Conservation (phyloP, 176 grass and related monocot genomes). For the Stipa capillata region DNA sequence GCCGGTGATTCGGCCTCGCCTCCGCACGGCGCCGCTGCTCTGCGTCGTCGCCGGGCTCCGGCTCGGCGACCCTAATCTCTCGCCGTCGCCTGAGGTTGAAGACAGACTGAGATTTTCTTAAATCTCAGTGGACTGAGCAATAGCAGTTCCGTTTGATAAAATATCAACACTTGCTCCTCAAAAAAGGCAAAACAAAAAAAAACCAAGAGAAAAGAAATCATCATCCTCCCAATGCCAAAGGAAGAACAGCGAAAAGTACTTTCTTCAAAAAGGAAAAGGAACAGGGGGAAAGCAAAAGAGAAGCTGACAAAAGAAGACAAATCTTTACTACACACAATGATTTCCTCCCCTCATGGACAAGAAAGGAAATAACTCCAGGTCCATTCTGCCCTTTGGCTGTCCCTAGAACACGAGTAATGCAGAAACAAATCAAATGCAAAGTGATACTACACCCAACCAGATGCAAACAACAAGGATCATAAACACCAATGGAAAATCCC, state of each 20-base stretch:
- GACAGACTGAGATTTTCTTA: too few species aligned
- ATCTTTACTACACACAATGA: neutral
- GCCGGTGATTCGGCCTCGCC: too few species aligned
- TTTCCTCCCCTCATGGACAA: neutral
- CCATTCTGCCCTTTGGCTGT: neutral
- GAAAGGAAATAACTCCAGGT: neutral
- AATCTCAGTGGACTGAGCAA: too few species aligned
- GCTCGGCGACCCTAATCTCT: too few species aligned
- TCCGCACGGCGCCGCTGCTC: too few species aligned
- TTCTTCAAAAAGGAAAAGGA: neutral
- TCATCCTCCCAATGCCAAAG: neutral
- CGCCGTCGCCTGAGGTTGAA: too few species aligned
- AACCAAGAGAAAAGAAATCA: neutral
- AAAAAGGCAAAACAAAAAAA: neutral
- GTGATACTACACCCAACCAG: neutral
- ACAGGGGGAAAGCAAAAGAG: neutral
- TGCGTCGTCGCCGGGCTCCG: too few species aligned
- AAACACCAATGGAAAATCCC: neutral
- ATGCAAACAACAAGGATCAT: neutral
- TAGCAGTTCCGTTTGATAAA: too few species aligned
- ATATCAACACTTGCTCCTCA: neutral
- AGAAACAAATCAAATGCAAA: neutral
- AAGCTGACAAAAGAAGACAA: neutral
- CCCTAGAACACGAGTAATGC: too few species aligned
- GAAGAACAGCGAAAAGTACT: neutral